These are phyloP conservation scores for Suhomyces faveliae DNA, from an alignment of 805 yeast species.

Conservation along the genomic window DNA sequence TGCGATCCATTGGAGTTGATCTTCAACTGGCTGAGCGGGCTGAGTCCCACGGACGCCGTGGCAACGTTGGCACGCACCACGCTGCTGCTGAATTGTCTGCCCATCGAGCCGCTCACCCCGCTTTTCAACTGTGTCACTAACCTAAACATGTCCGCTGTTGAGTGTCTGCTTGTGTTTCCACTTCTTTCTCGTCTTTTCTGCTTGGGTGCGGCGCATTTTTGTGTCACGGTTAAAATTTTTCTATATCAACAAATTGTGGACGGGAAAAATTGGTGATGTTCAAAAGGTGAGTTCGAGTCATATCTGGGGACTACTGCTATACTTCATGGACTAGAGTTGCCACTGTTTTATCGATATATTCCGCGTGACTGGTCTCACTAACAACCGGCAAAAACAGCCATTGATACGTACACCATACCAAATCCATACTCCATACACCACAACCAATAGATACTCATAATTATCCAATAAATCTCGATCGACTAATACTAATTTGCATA, in stretches of 20 bases:
- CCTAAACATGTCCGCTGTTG: background rate
- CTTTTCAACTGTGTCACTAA: background rate
- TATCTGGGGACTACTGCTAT: background rate
- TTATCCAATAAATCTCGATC: too few species aligned
- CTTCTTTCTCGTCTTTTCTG: background rate
- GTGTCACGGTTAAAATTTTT: conserved; percentile 7
- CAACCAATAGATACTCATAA: too few species aligned
- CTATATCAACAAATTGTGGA: conserved; percentile 6
- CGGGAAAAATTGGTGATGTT: background rate
- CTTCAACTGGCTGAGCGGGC: conserved; percentile 38
- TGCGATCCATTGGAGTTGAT: conserved; percentile 52
- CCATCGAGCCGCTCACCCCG: background rate
- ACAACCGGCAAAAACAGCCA: background rate
- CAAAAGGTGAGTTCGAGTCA: background rate
- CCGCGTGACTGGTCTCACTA: background rate
- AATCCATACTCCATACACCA: too few species aligned
- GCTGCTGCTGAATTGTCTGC: background rate
- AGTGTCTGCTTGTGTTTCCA: background rate
- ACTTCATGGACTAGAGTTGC: background rate
- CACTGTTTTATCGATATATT: background rate
- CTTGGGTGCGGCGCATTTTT: conserved; percentile 2
- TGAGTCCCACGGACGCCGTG: background rate
- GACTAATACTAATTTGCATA: background rate
- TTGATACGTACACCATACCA: too few species aligned
- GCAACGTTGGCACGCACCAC: background rate